Base-by-base conservation (phyloP, 352 stramenopile genomes). In the Phytophthora brassicae region DNA sequence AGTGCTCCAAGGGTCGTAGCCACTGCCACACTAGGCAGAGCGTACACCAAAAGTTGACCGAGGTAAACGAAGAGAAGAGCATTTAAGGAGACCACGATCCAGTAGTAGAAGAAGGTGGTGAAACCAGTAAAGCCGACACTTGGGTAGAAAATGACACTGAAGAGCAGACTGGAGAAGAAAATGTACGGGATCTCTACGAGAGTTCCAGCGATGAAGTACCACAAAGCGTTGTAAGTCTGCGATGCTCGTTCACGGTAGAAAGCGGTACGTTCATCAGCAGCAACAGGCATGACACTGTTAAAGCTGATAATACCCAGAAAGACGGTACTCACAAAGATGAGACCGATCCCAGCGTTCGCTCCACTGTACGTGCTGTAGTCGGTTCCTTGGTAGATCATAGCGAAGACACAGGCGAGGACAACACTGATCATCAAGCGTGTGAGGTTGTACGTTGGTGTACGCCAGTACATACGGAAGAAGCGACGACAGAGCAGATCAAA, bases 191-290 rank as follows among this genome's bases (percentile, higher is more conserved):
- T 79, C 76, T 98, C 93, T 11, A 79, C 72, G 20, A 97, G 36
- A 13, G 76, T 90, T 28, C 81, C 84, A 9, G 84, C 79, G 4
- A 96, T 48, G 26, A 83, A 85, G 64, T 98, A 94, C 62, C 88
- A 86, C 8, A 82, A 56, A 20, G 85, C 66, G 36, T 88, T 82
- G 68, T 98, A 98, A 60, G 96, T 97, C 61, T 92, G 57, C 12
- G 90, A 81, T 6, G 88, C 83, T 29, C 95, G 89, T 68, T 98
- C 93, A 9, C 92, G 78, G 82, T 98, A 98, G 66, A 95, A 98
- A 28, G 90, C 83, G 13, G 91, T 90, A 41, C 93, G 79, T 54
- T 97, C 88, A 17, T 86, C 76, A 28, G 88, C 68, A 35, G 93
- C 81, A 11, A 96, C 69, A 4, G 87, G 75, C 39, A 97, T 71